A percentile compares a stretch with the other conserved stretches of the same genome.
These are phyloP conservation scores for Abrus precatorius DNA, from an alignment of 306 rosid genomes.

Conservation along the genomic window DNA sequence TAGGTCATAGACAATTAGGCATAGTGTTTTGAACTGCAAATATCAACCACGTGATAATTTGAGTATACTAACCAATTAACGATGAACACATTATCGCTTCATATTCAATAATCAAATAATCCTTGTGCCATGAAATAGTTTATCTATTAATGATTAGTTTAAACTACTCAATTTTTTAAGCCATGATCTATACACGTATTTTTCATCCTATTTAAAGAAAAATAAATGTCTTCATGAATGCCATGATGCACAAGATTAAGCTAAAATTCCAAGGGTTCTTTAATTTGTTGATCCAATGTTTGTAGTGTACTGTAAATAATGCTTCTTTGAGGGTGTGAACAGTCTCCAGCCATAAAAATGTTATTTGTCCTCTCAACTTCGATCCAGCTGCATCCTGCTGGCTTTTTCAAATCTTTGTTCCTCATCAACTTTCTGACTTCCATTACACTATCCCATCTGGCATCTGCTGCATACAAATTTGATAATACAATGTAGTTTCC, in stretches of 20 bases:
- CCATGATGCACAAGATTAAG: slow-evolving; percentile 18
- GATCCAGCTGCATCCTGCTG: slow-evolving; percentile 96
- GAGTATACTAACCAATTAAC: neutral
- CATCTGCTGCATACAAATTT: slow-evolving; percentile 80
- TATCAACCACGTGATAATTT: neutral
- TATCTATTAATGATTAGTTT: neutral
- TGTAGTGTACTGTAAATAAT: slow-evolving; percentile 59
- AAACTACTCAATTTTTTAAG: neutral
- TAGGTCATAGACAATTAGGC: neutral
- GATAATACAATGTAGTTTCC: slow-evolving; percentile 89
- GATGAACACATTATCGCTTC: neutral
- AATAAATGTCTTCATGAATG: slow-evolving; percentile 34
- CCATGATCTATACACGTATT: neutral
- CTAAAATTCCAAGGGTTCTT: slow-evolving; percentile 54
- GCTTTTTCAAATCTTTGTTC: slow-evolving; percentile 74
- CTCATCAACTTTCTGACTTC: slow-evolving; percentile 76
- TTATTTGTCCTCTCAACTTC: slow-evolving; percentile 74
- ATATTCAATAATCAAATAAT: neutral
- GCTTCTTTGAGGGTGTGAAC: slow-evolving; percentile 81
- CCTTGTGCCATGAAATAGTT: neutral
- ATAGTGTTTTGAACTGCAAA: neutral
- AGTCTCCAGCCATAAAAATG: slow-evolving; percentile 79
- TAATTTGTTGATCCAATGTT: slow-evolving; percentile 60
- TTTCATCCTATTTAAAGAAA: neutral
- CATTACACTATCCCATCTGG: slow-evolving; percentile 83